Evolutionary conservation across 2,329 filamentous ascomycete genomes (phyloP).

Genomic region (Xylaria polymorpha): DNA sequence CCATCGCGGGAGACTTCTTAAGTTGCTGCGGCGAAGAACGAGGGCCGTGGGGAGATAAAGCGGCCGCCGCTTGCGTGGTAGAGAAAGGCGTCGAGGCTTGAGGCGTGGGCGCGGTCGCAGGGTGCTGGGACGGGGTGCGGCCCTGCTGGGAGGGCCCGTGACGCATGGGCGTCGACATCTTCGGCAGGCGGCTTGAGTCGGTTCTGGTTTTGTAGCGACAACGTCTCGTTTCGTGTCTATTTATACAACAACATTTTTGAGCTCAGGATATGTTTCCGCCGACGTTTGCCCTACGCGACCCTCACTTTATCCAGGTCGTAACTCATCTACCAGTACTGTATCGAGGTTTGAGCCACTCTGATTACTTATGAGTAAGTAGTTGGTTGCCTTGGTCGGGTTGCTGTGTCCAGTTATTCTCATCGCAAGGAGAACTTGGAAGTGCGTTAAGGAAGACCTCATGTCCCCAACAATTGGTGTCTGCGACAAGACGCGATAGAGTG

Average conservation of each 20-base stretch:
- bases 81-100: constrained; percentile 76
- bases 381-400: neutral
- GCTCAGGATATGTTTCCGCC: neutral
- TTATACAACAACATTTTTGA: constrained; percentile 8
- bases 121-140: constrained; percentile 61
- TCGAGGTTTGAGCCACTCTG: neutral
- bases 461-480: neutral
- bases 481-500: constrained; percentile 2
- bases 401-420: neutral
- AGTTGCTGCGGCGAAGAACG: constrained; percentile 73
- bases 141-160: constrained; percentile 62
- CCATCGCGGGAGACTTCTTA: constrained; percentile 69
- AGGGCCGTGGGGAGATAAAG: constrained; percentile 67
- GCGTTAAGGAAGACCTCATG: neutral
- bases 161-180: constrained; percentile 53
- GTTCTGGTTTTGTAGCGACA: neutral
- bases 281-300: neutral
- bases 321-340: neutral
- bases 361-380: neutral
- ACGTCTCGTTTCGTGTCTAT: neutral
- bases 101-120: constrained; percentile 67
- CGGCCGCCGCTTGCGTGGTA: constrained; percentile 63
- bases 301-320: neutral
- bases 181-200: constrained; percentile 12
- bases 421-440: neutral